These are phyloP conservation scores for Ceratocystiopsis brevicomis DNA, from an alignment of 2,329 filamentous ascomycete species.

Conservation along the genomic window DNA sequence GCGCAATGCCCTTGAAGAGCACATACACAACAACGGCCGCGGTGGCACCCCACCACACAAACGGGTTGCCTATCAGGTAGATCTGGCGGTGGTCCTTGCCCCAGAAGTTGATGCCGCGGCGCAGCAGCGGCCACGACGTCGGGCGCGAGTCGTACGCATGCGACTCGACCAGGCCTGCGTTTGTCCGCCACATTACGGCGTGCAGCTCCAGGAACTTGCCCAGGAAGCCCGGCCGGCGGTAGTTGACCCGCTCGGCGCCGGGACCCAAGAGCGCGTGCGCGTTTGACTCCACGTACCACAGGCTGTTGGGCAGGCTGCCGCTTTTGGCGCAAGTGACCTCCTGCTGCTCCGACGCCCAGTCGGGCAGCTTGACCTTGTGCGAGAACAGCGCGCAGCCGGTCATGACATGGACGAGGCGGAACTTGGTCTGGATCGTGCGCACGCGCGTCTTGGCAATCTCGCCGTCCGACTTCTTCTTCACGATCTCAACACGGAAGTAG, in stretches of 20 bases:
- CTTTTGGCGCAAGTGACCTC: constrained; percentile 94
- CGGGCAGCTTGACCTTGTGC: constrained; percentile 95
- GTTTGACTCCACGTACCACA: constrained; percentile 94
- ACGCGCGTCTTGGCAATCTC: constrained; percentile 64
- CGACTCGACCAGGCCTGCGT: constrained; percentile 86
- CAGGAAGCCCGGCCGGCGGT: constrained; percentile 83
- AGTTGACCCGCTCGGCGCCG: constrained; percentile 85
- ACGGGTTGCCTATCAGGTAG: constrained; percentile 85
- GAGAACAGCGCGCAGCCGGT: constrained; percentile 92
- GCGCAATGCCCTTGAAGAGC: constrained; percentile 68
- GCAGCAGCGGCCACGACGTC: constrained; percentile 76
- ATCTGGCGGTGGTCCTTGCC: constrained; percentile 85
- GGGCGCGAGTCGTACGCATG: constrained; percentile 97
- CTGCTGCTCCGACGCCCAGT: constrained; percentile 96
- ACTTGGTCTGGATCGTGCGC: constrained; percentile 91
- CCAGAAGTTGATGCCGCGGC: constrained; percentile 98
- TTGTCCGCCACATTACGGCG: constrained; percentile 97
- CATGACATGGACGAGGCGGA: constrained; percentile 89
- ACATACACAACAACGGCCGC: constrained; percentile 58
- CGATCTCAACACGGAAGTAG: constrained; percentile 83
- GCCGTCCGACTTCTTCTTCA: constrained; percentile 71
- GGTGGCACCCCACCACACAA: constrained; percentile 87
- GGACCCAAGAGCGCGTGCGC: constrained; percentile 58
- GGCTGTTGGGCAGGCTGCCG: constrained; percentile 82
- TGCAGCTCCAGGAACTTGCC: constrained; percentile 97